A percentile compares a stretch with the other conserved stretches of the same genome.
Conservation (phyloP, 2,329 filamentous ascomycete species). For the Colletotrichum euphorbiae region DNA sequence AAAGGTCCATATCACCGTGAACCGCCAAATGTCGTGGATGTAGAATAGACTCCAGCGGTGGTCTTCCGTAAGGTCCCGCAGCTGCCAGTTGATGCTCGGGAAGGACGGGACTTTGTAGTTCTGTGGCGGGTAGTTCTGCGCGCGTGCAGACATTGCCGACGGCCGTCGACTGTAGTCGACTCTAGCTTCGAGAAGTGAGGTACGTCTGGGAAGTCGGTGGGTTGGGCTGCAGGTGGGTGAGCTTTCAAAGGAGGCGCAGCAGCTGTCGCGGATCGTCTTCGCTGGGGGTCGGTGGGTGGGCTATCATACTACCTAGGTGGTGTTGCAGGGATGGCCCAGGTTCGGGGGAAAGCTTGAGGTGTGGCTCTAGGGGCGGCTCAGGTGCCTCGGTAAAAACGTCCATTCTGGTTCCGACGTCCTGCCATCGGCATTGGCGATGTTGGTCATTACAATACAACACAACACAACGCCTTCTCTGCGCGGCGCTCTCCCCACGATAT, state of each 20-base stretch:
- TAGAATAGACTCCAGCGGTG: conserved; percentile 74
- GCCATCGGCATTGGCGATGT: conserved; percentile 20
- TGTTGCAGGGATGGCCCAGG: conserved; percentile 35
- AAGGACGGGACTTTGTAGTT: conserved; percentile 77
- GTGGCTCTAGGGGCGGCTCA: conserved; percentile 37
- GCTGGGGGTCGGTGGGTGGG: conserved; percentile 24
- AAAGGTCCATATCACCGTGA: conserved; percentile 88
- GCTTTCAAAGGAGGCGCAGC: conserved; percentile 19
- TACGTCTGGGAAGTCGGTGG: conserved; percentile 25
- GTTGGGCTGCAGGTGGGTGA: conserved; percentile 13
- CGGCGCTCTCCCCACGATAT: not conserved
- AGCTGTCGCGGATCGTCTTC: conserved; percentile 17
- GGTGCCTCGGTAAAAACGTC: conserved; percentile 46
- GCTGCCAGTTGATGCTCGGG: conserved; percentile 84
- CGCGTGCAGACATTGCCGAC: conserved; percentile 27
- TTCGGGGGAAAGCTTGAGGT: conserved; percentile 17
- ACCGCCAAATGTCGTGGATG: conserved; percentile 83
- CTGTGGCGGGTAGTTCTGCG: conserved; percentile 52
- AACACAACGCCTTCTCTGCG: not conserved
- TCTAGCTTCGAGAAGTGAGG: conserved; percentile 1
- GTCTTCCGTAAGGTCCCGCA: conserved; percentile 57
- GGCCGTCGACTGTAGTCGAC: no score
- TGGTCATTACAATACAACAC: conserved; percentile 12
- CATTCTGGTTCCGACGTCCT: conserved; percentile 26
- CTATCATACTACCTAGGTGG: conserved; percentile 19